These are phyloP conservation scores for Trichoderma polysporum DNA, from an alignment of 2,329 filamentous ascomycete species.

Conservation along the genomic window DNA sequence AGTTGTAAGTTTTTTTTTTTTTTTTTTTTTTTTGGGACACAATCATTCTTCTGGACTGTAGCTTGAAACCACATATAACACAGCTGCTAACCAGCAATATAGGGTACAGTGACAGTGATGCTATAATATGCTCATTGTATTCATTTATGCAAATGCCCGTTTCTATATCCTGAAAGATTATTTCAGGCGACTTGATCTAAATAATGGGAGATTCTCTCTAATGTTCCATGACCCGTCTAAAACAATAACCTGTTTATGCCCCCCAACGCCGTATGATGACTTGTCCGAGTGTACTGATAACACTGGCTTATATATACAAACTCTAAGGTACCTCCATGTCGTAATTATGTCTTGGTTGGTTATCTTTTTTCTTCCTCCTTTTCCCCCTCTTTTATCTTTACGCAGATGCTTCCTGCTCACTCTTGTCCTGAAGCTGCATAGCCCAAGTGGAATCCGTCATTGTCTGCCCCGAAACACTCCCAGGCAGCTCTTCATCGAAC, in stretches of 20 bases:
- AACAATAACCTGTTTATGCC: background rate
- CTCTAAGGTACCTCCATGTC: background rate
- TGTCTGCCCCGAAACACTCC: background rate
- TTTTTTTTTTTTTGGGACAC: background rate
- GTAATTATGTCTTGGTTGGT: background rate
- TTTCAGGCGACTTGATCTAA: background rate
- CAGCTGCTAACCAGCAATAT: background rate
- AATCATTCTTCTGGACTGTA: background rate
- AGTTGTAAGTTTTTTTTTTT: no score
- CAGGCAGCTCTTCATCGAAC: conserved; percentile 5
- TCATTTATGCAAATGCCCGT: background rate
- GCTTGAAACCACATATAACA: background rate
- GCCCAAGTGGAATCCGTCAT: background rate
- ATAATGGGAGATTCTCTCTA: background rate
- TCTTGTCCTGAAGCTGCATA: background rate
- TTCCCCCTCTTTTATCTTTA: background rate
- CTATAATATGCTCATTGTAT: background rate
- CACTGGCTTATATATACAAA: conserved; percentile 3
- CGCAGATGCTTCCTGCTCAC: background rate
- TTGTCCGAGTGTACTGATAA: background rate
- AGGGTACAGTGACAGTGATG: background rate
- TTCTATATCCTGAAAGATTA: background rate
- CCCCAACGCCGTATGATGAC: background rate
- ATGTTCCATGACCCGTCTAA: background rate
- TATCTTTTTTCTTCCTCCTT: background rate